Percentiles rank a stretch among this genome's conserved stretches.
phyloP scores from a whole-genome alignment of 306 rosid species.

The Adenanthera pavonina region DNA sequence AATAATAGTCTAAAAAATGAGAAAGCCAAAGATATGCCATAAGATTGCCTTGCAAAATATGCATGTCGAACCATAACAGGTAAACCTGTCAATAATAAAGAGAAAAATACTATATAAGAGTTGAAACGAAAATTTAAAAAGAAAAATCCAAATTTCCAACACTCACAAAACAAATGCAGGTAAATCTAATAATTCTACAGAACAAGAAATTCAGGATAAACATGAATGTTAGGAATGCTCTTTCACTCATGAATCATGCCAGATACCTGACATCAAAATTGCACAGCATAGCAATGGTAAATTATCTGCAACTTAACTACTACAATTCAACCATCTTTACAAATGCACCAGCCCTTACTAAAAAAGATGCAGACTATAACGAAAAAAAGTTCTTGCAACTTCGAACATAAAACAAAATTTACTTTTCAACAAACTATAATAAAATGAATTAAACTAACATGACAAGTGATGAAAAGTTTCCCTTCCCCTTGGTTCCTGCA shows the following conservation, averaged over 20 bases:
- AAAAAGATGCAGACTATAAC: conserved; percentile 9
- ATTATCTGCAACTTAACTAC: background rate
- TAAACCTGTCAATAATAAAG: conserved; percentile 21
- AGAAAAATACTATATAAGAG: background rate
- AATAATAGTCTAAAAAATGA: too few species aligned
- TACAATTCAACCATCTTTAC: too few species aligned
- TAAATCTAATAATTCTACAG: conserved; percentile 1
- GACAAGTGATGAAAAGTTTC: conserved; percentile 31
- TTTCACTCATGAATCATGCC: conserved; percentile 34
- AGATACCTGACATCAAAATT: conserved; percentile 23
- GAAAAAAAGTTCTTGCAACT: conserved; percentile 9
- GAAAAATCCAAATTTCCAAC: background rate
- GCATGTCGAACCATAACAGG: conserved; percentile 73
- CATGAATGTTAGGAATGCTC: conserved; percentile 26
- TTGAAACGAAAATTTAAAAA: background rate
- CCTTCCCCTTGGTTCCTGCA: conserved; percentile 92
- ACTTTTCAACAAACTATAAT: conserved; percentile 9
- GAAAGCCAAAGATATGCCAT: conserved; percentile 10
- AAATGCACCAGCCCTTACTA: background rate
- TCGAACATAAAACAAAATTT: conserved; percentile 5
- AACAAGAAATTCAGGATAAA: conserved; percentile 20
- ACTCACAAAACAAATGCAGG: background rate
- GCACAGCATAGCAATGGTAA: conserved; percentile 18
- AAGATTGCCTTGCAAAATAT: conserved; percentile 72
- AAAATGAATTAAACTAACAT: background rate